Percentiles rank a stretch among this genome's conserved stretches.
Conservation (phyloP, 2,329 filamentous ascomycete species). For the Elsinoe arachidis region DNA sequence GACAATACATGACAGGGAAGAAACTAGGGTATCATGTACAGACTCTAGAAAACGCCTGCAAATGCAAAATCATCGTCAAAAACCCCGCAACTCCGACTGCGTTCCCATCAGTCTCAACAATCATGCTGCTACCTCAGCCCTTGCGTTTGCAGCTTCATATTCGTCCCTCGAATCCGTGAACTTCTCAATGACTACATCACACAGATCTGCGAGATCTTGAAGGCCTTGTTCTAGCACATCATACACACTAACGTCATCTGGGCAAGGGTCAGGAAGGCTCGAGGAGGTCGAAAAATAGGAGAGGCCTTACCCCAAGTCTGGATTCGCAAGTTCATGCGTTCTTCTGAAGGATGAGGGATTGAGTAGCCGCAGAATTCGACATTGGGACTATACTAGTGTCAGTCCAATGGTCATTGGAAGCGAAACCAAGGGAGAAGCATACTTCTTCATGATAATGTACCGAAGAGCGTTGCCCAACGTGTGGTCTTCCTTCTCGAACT, state of each 20-base stretch:
- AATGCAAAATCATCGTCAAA: constrained; percentile 14
- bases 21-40: constrained; percentile 26
- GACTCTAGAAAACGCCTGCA: constrained; percentile 14
- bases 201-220: constrained; percentile 78
- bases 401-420: neutral
- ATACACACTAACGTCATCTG: constrained; percentile 70
- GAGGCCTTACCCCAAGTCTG: constrained; percentile 77
- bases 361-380: constrained; percentile 98
- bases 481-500: constrained; percentile 89
- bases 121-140: constrained; percentile 12
- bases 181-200: constrained; percentile 87
- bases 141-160: constrained; percentile 39
- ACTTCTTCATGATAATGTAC: constrained; percentile 99
- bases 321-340: constrained; percentile 94
- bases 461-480: constrained; percentile 89
- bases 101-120: constrained; percentile 14
- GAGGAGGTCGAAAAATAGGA: neutral
- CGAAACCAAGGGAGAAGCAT: constrained; percentile 17
- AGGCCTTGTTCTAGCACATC: constrained; percentile 87
- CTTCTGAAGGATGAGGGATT: constrained; percentile 91
- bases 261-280: constrained; percentile 12
- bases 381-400: constrained; percentile 55
- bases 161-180: constrained; percentile 62
- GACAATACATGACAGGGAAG: constrained; percentile 26
- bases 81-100: neutral